phyloP scores from a whole-genome alignment of 2,329 filamentous ascomycete species.

The Paecilomyces dactylethromorphus region DNA sequence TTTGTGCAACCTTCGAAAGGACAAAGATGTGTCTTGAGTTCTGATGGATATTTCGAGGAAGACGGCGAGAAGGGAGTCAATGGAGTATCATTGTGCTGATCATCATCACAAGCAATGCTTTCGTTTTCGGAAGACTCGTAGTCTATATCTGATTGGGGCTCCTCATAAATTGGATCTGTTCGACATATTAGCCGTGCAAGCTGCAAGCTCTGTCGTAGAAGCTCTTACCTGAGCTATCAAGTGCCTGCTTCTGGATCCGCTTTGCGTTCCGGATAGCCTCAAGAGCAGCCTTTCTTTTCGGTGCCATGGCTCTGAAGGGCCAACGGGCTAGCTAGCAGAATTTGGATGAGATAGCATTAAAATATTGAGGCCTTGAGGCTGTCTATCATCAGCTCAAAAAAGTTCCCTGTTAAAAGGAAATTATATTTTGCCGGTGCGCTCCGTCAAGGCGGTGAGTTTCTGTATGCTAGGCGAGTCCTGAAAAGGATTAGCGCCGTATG shows the following conservation, averaged over 20 bases:
- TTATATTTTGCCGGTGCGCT: conserved; percentile 24
- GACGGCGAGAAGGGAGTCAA: conserved; percentile 47
- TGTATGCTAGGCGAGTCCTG: conserved; percentile 1
- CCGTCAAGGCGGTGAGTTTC: conserved; percentile 22
- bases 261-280: conserved; percentile 22
- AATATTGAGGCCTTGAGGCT: conserved; percentile 2
- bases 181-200: conserved; percentile 37
- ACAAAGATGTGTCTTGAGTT: conserved; percentile 71
- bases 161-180: conserved; percentile 26
- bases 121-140: conserved; percentile 22
- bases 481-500: conserved; percentile 20
- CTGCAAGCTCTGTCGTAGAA: conserved; percentile 14
- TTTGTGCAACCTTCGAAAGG: conserved; percentile 68
- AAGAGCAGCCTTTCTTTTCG: conserved; percentile 27
- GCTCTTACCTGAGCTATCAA: conserved; percentile 23
- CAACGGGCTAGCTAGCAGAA: neutral
- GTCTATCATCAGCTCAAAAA: neutral
- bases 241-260: conserved; percentile 21
- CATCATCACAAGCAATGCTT: conserved; percentile 20
- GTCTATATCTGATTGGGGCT: conserved; percentile 26
- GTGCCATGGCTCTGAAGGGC: conserved; percentile 20
- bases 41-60: conserved; percentile 51
- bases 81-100: conserved; percentile 38
- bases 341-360: neutral
- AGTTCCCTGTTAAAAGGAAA: conserved; percentile 10